Base-by-base conservation (phyloP, 306 rosid genomes). In the Vigna unguiculata region DNA sequence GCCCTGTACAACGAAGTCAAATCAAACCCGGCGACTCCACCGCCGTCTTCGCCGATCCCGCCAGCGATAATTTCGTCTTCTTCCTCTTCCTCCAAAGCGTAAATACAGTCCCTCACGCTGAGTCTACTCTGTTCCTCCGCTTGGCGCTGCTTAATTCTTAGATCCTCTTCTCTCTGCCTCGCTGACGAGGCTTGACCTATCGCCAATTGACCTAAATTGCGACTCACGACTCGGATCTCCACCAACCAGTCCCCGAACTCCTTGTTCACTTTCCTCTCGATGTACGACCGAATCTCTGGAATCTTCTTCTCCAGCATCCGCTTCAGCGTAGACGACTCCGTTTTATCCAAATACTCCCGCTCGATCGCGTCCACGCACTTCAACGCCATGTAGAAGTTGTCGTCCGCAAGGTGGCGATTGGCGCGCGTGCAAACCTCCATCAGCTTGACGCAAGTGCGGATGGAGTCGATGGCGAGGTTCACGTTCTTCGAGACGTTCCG, bases 101-200 rank as follows among this genome's bases (percentile, higher is more conserved):
- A 96, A 30, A 90, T 96, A 17, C 98, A 92, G 68, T 96, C 99
- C 45, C 99, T 78, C 10, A 96, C 86, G 73, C 98, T 96, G 57
- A 96, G 97, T 51, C 99, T 88, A 59, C 97, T 92, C 88, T 96
- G 99, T 80, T 96, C 99, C 91, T 96, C 99, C 25, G 99, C 99
- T 72, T 96, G 97, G 2, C 99, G 93, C 89, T 96, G 99, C 89
- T 96, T 96, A 68, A 91, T 96, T 61, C 99, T 77, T 48, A 96
- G 97, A 82, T 95, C 99, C 85, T 96, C 99, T 69, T 96, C 99
- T 34, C 98, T 85, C 83, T 96, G 99, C 77, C 99, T 84, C 78
- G 98, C 98, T 11, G 98, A 81, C 8, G 99, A 92, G 10, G 99
- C 99, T 67, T 86, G 99, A 14, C 98, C 93, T 40, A 96, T 96